A percentile compares a stretch with the other conserved stretches of the same genome.
Conservation (phyloP, 768 basidiomycete genomes). For the Trametes cingulata region DNA sequence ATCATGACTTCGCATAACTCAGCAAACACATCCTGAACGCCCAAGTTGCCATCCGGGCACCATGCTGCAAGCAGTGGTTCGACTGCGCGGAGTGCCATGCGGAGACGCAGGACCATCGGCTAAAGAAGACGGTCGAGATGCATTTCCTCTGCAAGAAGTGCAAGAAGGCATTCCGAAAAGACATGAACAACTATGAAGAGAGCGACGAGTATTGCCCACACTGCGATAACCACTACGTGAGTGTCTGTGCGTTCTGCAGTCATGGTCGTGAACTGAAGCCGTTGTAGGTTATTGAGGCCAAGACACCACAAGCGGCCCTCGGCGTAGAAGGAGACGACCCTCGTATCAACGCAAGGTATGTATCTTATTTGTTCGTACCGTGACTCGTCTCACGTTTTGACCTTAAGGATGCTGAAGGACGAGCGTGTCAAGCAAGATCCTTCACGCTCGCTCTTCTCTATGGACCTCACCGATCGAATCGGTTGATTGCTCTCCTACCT, state of each 20-base stretch:
- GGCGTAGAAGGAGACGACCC: conserved; percentile 92
- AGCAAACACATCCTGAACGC: conserved; percentile 98
- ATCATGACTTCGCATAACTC: not conserved
- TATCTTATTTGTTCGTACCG: not conserved
- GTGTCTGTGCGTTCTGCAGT: conserved; percentile 31
- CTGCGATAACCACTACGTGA: conserved; percentile 97
- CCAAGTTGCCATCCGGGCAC: conserved; percentile 93
- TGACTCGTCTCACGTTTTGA: conserved; percentile 5
- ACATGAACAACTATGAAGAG: conserved; percentile 90
- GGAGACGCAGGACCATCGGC: conserved; percentile 71
- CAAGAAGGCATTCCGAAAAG: conserved; percentile 95
- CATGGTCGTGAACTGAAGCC: not conserved
- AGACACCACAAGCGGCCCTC: conserved; percentile 82
- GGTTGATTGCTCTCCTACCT: conserved; percentile 28
- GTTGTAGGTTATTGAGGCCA: conserved; percentile 87
- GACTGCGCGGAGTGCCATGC: conserved; percentile 97
- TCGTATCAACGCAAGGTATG: conserved; percentile 82
- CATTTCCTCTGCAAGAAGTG: conserved; percentile 84
- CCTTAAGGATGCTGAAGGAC: conserved; percentile 82
- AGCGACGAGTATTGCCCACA: conserved; percentile 98
- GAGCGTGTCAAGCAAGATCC: conserved; percentile 65
- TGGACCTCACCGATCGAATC: conserved; percentile 48
- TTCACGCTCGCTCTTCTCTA: conserved; percentile 48
- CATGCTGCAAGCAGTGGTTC: conserved; percentile 97
- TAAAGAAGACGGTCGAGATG: conserved; percentile 83